Evolutionary conservation across 768 basidiomycete species (phyloP).

Genomic region (Tulasnella sp.): DNA sequence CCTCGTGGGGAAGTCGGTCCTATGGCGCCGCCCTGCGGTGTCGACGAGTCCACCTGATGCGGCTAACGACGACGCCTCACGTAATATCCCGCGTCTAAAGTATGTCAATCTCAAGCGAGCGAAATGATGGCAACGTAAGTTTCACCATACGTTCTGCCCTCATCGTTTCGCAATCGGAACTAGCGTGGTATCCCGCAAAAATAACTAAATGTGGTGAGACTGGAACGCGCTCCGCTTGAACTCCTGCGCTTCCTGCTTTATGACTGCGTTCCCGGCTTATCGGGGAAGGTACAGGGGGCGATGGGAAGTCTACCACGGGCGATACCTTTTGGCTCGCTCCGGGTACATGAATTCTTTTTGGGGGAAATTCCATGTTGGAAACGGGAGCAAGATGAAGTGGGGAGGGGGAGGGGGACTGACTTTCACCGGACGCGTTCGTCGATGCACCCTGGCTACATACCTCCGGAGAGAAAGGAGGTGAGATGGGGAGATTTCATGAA

Average conservation of each 20-base stretch:
- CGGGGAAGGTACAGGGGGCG: background rate
- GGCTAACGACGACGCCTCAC: background rate
- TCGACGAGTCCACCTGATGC: conserved; percentile 2
- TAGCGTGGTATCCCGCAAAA: background rate
- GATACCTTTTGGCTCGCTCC: background rate
- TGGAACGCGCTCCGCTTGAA: background rate
- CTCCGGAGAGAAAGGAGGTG: background rate
- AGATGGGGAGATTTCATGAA: background rate
- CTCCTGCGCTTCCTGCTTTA: background rate
- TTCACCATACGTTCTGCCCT: background rate
- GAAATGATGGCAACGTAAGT: background rate
- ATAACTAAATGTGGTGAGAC: background rate
- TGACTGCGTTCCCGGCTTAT: background rate
- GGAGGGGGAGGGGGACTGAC: background rate
- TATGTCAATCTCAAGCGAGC: background rate
- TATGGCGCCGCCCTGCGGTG: background rate
- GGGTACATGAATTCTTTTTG: background rate
- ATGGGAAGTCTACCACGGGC: conserved; percentile 2
- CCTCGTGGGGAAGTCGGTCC: background rate
- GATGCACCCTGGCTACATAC: background rate
- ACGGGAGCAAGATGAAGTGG: background rate
- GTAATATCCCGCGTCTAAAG: background rate
- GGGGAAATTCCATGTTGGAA: background rate
- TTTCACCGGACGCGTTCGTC: background rate
- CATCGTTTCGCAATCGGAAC: background rate